phyloP scores from a whole-genome alignment of 2,329 filamentous ascomycete genomes.

The Pseudocercospora fijiensis region DNA sequence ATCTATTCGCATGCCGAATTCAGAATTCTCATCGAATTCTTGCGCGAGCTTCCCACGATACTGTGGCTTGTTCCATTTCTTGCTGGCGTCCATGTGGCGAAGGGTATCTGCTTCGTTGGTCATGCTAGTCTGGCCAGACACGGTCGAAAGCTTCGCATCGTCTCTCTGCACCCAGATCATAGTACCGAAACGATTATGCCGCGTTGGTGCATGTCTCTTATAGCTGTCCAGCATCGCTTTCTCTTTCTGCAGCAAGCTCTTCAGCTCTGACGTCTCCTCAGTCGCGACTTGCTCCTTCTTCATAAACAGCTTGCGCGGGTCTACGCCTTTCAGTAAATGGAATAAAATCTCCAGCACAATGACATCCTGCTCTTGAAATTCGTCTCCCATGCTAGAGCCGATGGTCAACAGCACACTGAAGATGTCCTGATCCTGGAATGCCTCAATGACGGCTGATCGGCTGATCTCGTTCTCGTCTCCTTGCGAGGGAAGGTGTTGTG shows the following conservation, averaged over 20 bases:
- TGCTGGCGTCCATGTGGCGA: constrained; percentile 84
- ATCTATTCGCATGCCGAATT: constrained; percentile 71
- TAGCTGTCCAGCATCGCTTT: constrained; percentile 76
- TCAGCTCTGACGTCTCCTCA: constrained; percentile 70
- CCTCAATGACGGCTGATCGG: constrained; percentile 80
- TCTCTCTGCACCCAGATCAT: constrained; percentile 96
- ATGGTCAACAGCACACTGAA: constrained; percentile 82
- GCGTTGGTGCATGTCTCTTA: constrained; percentile 73
- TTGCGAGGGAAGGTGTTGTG: constrained; percentile 70
- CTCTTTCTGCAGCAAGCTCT: constrained; percentile 75
- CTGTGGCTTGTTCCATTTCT: constrained; percentile 83
- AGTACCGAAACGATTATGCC: constrained; percentile 92
- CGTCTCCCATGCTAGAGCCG: constrained; percentile 88
- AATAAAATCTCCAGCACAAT: constrained; percentile 90
- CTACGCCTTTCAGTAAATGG: constrained; percentile 85
- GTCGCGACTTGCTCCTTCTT: constrained; percentile 68
- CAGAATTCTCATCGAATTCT: constrained; percentile 58
- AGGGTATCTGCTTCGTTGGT: constrained; percentile 70
- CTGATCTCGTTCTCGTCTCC: constrained; percentile 90
- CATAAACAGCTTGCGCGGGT: constrained; percentile 82
- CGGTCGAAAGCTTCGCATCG: constrained; percentile 76
- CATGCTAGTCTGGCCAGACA: constrained; percentile 85
- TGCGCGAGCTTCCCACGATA: constrained; percentile 46
- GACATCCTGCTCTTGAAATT: constrained; percentile 86
- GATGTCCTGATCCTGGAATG: constrained; percentile 87